phyloP scores from a whole-genome alignment of 2,329 filamentous ascomycete genomes.

The Phoma sp. region DNA sequence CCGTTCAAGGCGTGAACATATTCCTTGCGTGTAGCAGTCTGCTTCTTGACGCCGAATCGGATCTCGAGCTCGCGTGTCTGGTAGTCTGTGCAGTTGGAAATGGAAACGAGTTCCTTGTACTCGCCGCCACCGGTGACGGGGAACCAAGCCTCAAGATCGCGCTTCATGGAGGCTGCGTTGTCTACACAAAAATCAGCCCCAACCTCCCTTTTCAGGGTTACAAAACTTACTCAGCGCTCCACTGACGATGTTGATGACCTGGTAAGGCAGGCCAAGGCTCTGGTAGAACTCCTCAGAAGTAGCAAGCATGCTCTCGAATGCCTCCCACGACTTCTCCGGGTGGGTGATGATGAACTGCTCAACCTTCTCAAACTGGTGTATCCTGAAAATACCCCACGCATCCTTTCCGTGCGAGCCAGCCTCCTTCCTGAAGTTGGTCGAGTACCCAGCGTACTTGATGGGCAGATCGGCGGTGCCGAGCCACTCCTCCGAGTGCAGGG shows the following conservation, averaged over 20 bases:
- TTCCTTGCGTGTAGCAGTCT: constrained; percentile 77
- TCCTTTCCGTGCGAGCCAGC: constrained; percentile 91
- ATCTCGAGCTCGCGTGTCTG: constrained; percentile 95
- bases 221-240: constrained; percentile 73
- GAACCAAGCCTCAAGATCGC: constrained; percentile 89
- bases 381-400: constrained; percentile 97
- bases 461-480: constrained; percentile 83
- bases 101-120: constrained; percentile 98
- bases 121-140: constrained; percentile 69
- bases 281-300: constrained; percentile 96
- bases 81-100: constrained; percentile 98
- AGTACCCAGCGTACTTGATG: constrained; percentile 88
- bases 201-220: background rate
- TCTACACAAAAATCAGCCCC: constrained; percentile 22
- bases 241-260: constrained; percentile 93
- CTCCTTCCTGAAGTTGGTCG: constrained; percentile 94
- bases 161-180: constrained; percentile 75
- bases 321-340: constrained; percentile 85
- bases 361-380: constrained; percentile 90
- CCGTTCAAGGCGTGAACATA: constrained; percentile 95
- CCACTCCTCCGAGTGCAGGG: constrained; percentile 94
- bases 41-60: constrained; percentile 85
- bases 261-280: constrained; percentile 86
- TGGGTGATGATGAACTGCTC: constrained; percentile 64
- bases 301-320: constrained; percentile 91